A percentile compares a stretch with the other conserved stretches of the same genome.
Conservation (phyloP, 129 eudicot species). For the Lactuca saligna region DNA sequence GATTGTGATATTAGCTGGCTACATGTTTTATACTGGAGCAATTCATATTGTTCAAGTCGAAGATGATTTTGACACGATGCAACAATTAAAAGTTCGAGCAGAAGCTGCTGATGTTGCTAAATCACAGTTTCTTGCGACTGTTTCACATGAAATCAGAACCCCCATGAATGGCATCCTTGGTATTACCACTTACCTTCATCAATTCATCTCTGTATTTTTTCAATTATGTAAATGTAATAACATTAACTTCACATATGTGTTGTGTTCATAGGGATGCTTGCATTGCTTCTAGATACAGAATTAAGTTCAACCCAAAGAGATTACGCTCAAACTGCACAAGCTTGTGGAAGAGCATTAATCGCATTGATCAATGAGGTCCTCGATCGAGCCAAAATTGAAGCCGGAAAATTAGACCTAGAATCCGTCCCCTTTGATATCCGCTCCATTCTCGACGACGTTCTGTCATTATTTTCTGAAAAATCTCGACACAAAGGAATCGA, state of each 20-base stretch:
- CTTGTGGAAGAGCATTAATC: constrained; percentile 76
- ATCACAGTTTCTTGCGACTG: constrained; percentile 91
- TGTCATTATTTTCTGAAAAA: constrained; percentile 85
- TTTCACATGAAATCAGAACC: constrained; percentile 87
- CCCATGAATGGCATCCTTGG: constrained; percentile 94
- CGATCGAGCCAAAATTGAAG: constrained; percentile 85
- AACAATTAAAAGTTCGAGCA: constrained; percentile 59
- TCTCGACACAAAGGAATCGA: constrained; percentile 73
- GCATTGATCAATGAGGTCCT: constrained; percentile 80
- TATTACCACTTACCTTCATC: constrained; percentile 11
- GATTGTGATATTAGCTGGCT: constrained; percentile 53
- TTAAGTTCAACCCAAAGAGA: constrained; percentile 79
- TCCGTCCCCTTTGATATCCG: constrained; percentile 71
- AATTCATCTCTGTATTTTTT: background rate
- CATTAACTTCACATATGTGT: background rate
- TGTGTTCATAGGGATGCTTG: constrained; percentile 65
- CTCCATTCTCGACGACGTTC: constrained; percentile 71
- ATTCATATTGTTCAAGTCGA: constrained; percentile 61
- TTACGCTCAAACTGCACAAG: constrained; percentile 87
- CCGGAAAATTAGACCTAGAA: constrained; percentile 82
- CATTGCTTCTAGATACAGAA: constrained; percentile 70
- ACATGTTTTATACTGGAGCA: constrained; percentile 52
- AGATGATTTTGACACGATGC: constrained; percentile 68
- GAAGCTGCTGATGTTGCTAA: constrained; percentile 95
- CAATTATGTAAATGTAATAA: background rate